These are phyloP conservation scores for Nakaseomyces nivariensis DNA, from an alignment of 1,139 yeast species.

Conservation along the genomic window DNA sequence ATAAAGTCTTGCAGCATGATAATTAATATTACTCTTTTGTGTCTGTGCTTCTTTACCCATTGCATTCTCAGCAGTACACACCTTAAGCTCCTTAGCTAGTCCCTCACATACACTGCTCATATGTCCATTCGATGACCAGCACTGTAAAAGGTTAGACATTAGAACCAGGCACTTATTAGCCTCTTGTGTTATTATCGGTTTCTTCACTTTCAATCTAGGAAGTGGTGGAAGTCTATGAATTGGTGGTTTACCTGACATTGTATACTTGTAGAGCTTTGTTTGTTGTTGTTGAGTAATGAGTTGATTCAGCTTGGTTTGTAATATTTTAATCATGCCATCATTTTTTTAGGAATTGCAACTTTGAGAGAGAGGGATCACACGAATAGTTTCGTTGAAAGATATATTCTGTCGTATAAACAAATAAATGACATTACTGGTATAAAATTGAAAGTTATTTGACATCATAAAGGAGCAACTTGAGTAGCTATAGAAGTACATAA, in stretches of 20 bases:
- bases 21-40: slow-evolving; percentile 43
- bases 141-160: slow-evolving; percentile 78
- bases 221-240: slow-evolving; percentile 53
- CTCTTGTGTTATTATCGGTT: slow-evolving; percentile 47
- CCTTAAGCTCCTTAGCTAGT: slow-evolving; percentile 48
- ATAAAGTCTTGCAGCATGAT: slow-evolving; percentile 74
- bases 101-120: slow-evolving; percentile 57
- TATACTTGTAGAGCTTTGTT: background rate
- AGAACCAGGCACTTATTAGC: slow-evolving; percentile 65
- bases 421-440: no score
- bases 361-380: no score
- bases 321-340: no score
- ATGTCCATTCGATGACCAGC: slow-evolving; percentile 96
- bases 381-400: no score
- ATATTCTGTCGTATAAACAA: no score
- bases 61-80: slow-evolving; percentile 32
- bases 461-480: no score
- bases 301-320: no score
- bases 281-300: no score
- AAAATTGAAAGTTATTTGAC: no score
- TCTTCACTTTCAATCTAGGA: slow-evolving; percentile 64
- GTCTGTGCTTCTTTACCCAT: slow-evolving; percentile 20
- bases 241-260: slow-evolving; percentile 26
- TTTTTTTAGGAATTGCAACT: no score
- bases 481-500: no score